Conservation (phyloP, 805 yeast genomes). For the Candida pini region DNA sequence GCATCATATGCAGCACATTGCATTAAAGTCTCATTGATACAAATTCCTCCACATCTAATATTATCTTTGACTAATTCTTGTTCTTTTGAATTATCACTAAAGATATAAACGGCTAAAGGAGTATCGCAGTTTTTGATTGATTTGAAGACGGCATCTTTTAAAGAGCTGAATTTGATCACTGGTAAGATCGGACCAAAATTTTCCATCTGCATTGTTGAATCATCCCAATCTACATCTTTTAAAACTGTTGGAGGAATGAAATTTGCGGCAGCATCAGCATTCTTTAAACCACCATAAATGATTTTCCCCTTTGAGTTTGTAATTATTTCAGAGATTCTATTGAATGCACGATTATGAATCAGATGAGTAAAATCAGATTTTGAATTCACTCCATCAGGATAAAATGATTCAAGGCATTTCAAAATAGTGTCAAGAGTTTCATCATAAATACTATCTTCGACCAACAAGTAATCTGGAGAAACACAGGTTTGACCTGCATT, state of each 20-base stretch:
- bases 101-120: conserved; percentile 81
- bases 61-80: conserved; percentile 40
- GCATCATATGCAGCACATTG: conserved; percentile 60
- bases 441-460: conserved; percentile 53
- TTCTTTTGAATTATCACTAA: conserved; percentile 42
- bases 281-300: conserved; percentile 37
- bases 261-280: conserved; percentile 28
- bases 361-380: conserved; percentile 52
- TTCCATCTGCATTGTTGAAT: conserved; percentile 69
- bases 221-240: conserved; percentile 57
- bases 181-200: conserved; percentile 86
- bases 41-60: conserved; percentile 67
- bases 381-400: conserved; percentile 29
- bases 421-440: conserved; percentile 41
- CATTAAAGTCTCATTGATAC: conserved; percentile 66
- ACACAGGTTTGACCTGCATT: conserved; percentile 92
- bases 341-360: conserved; percentile 48
- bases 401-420: conserved; percentile 40
- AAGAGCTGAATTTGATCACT: conserved; percentile 45
- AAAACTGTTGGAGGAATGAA: conserved; percentile 72
- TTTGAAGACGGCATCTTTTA: conserved; percentile 39
- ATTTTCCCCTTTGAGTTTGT: conserved; percentile 45
- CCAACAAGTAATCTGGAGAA: conserved; percentile 77
- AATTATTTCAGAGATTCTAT: conserved; percentile 40
- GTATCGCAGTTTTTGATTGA: conserved; percentile 55